Percentiles rank a stretch among this genome's conserved stretches.
phyloP scores from a whole-genome alignment of 805 yeast genomes.

The Saccharomyces mikatae region DNA sequence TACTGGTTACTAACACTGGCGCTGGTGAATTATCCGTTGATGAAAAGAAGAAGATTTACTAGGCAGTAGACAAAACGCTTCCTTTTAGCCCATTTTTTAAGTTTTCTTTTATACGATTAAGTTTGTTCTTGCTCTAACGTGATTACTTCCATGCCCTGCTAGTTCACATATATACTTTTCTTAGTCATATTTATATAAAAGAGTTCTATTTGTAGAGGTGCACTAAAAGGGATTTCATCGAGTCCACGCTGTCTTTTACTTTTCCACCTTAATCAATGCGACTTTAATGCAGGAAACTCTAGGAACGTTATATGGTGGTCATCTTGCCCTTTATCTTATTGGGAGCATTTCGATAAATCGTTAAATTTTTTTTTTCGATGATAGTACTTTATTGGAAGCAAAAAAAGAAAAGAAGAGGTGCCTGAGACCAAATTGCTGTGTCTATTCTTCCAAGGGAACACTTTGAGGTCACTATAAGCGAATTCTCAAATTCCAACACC shows the following conservation, averaged over 20 bases:
- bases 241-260: not conserved
- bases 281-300: not conserved
- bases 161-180: not conserved
- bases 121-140: not conserved
- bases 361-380: not conserved
- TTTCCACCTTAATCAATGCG: not conserved
- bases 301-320: not conserved
- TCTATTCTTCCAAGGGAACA: no score
- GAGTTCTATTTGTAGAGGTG: not conserved
- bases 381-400: no score
- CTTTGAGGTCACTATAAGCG: not conserved
- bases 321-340: not conserved
- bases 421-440: not conserved
- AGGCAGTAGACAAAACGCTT: not conserved
- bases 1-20: conserved; percentile 87
- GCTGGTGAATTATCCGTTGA: conserved; percentile 92
- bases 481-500: no score
- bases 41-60: conserved; percentile 90
- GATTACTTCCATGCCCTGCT: not conserved
- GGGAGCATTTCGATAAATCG: not conserved
- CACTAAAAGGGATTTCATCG: not conserved
- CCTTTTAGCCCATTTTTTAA: not conserved
- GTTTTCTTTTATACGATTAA: not conserved
- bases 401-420: not conserved
- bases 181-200: not conserved